These are phyloP conservation scores for Ramularia collo-cygni DNA, from an alignment of 2,329 filamentous ascomycete species.

Conservation along the genomic window DNA sequence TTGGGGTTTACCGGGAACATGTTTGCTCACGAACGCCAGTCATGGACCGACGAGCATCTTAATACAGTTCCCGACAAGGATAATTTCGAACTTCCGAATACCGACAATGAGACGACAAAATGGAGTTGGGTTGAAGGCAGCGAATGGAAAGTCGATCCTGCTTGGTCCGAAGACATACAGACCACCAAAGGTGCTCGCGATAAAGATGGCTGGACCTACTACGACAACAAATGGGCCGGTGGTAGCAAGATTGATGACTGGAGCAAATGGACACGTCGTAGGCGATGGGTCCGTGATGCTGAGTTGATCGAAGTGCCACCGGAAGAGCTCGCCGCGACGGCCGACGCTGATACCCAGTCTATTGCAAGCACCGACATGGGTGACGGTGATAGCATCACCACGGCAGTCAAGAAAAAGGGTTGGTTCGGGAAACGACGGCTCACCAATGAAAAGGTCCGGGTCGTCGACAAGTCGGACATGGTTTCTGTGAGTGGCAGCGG, in stretches of 20 bases:
- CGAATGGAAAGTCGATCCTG: conserved; percentile 80
- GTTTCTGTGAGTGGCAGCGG: conserved; percentile 18
- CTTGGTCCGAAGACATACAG: conserved; percentile 42
- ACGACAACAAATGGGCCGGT: conserved; percentile 97
- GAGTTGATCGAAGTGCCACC: conserved; percentile 71
- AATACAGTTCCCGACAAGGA: conserved; percentile 72
- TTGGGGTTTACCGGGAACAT: conserved; percentile 90
- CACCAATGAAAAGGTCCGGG: conserved; percentile 12
- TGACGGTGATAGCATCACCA: conserved; percentile 16
- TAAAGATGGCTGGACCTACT: conserved; percentile 88
- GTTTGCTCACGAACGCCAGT: conserved; percentile 79
- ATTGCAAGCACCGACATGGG: conserved; percentile 9
- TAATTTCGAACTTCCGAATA: conserved; percentile 60
- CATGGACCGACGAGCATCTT: conserved; percentile 95
- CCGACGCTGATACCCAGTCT: conserved; percentile 6
- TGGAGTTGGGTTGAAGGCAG: conserved; percentile 83
- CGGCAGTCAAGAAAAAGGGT: conserved; percentile 20
- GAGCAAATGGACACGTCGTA: conserved; percentile 84
- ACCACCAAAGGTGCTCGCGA: conserved; percentile 32
- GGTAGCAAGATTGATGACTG: conserved; percentile 85
- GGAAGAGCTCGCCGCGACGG: conserved; percentile 13
- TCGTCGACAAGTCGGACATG: conserved; percentile 20
- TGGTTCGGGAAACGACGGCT: conserved; percentile 22
- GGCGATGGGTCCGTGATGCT: conserved; percentile 95
- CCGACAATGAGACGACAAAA: conserved; percentile 54